Base-by-base conservation (phyloP, 2,329 filamentous ascomycete species). In the Whalleya microplaca region DNA sequence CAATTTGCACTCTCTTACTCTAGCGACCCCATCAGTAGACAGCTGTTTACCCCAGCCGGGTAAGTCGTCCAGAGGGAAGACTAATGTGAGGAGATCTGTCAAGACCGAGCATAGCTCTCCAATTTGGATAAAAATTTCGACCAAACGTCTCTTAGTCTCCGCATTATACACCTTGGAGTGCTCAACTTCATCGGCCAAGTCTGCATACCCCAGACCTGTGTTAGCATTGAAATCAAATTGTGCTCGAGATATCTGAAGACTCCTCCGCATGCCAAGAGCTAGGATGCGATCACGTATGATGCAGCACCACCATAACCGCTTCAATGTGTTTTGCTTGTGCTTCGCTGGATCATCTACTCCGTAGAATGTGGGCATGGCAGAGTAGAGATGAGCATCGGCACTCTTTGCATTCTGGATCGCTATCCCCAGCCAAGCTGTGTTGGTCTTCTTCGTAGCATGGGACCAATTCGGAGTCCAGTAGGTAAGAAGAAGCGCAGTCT, bases 241-340 rank as follows among this genome's bases (percentile, higher is more conserved):
- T 0, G 71, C 70, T 2, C 76, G 73, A 0, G 78, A 78, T 52
- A 83, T 76, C 56, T 82, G 80, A n/a, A 80, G 73, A 41, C 75
- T 75, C 10, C 80, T 74, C n/a, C 80, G 75, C 57, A 83, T 73
- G 3, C 80, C 76, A 8, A 84, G 71, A 3, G 76, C 74, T 21
- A 84, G 61, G 18, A 80, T 78, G 41, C 80, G 75, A 64, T 83
- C 81, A 10, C 81, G 77, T 4, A 83, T 72, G 41, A 84, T 72
- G 55, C 80, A 82, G 55, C 79, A 80, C 80, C 81, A 84, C 80
- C 80, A 83, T 7, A 84, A 67, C 1, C 80, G 72, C 66, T 82
- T 84, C 29, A 78, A 72, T 7, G 73, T 69, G 57, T 75, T 72
- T 52, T 75, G 71, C 56, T 75, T 74, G 9, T 70, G 62, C 44